Base-by-base conservation (phyloP, 306 rosid genomes). In the Vigna trinervia region DNA sequence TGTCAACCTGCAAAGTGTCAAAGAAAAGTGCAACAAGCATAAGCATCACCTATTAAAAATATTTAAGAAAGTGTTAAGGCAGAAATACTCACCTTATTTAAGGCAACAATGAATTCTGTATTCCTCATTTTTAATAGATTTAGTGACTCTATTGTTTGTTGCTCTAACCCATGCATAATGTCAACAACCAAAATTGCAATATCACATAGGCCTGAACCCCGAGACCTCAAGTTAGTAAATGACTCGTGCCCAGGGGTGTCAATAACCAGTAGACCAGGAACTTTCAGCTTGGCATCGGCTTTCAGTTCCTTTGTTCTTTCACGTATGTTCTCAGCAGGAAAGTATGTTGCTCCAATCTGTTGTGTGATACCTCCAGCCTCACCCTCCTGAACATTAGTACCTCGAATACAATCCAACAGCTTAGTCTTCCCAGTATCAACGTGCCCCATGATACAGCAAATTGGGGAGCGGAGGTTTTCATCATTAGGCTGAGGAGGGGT, bases 391-490 rank as follows among this genome's bases (percentile, higher is more conserved):
- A 95, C 99, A 83, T 92, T 92, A 64, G 98, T 95, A 53, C 98
- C 93, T 77, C 97, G 89, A 73, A 95, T 92, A 78, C 94, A 92
- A 80, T 95, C 99, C 84, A 95, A 86, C 47, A 95, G 87, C 85
- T 95, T 92, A 54, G 99, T 95, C 85, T 95, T 95, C 51, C 99
- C 99, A 19, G 99, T 86, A 73, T 95, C 99, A 17, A 95, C 99
- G 82, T 96, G 99, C 57, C 99, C 99, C 99, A 92, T 96, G 78
- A 96, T 96, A 83, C 98, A 92, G 88, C 99, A 96, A 74, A 96
- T 96, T 60, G 99, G 99, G 36, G 98, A 96, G 6, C 98, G 98
- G 54, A 96, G 99, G 83, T 89, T 81, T 30, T 85, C 91, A 68
- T 89, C 97, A 85, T 73, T 62, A 9, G 84, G 80, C 62, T 85